phyloP scores from a whole-genome alignment of 164 flowering plant genomes.

The Warburgia ugandensis region DNA sequence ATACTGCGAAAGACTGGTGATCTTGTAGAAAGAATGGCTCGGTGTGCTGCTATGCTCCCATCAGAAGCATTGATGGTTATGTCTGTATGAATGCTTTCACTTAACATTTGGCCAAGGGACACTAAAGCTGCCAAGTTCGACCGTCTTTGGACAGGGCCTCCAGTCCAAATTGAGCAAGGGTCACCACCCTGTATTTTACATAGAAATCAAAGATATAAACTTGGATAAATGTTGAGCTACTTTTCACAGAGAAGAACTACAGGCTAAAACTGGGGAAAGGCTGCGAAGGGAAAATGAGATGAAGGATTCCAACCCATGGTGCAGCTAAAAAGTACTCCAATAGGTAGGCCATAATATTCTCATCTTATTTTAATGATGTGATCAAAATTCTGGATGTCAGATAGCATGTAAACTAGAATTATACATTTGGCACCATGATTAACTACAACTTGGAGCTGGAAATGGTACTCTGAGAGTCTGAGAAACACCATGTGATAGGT shows the following conservation, averaged over 20 bases:
- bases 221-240: neutral
- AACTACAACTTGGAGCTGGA: no score
- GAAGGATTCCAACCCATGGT: no score
- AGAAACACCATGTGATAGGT: no score
- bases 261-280: neutral
- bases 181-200: conserved; percentile 54
- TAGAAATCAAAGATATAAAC: neutral
- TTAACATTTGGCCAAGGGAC: conserved; percentile 69
- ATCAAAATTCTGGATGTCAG: no score
- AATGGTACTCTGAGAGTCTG: no score
- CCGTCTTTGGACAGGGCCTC: conserved; percentile 27
- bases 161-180: conserved; percentile 73
- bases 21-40: conserved; percentile 71
- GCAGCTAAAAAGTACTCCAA: no score
- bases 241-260: neutral
- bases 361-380: no score
- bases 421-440: no score
- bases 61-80: conserved; percentile 65
- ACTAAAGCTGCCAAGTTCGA: conserved; percentile 46
- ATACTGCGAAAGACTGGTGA: conserved; percentile 91
- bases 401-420: no score
- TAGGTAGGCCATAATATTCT: no score
- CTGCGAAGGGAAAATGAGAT: neutral
- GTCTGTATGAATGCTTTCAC: conserved; percentile 79
- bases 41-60: conserved; percentile 75